Evolutionary conservation across 257 asterid species (phyloP).

Genomic region (Fraxinus cuspidata): DNA sequence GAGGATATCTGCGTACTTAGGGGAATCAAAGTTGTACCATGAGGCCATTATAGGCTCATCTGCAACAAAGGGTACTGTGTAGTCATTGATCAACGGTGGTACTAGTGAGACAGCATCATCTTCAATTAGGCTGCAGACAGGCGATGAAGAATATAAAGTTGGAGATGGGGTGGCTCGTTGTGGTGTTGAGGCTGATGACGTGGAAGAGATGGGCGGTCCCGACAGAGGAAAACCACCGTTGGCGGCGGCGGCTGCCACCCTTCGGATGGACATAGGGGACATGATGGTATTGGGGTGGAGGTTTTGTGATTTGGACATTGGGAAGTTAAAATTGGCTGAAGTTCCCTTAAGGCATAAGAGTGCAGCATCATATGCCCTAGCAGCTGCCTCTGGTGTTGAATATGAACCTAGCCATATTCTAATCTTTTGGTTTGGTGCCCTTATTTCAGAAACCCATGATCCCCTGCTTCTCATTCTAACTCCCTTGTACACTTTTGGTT

Average conservation of each 20-base stretch:
- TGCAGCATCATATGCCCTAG: slow-evolving; percentile 55
- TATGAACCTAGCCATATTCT: slow-evolving; percentile 54
- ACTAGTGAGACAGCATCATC: neutral
- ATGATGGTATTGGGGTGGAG: slow-evolving; percentile 1
- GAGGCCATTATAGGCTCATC: slow-evolving; percentile 11
- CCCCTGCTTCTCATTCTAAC: slow-evolving; percentile 25
- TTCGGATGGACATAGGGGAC: slow-evolving; percentile 51
- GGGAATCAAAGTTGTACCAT: slow-evolving; percentile 50
- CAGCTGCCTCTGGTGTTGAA: slow-evolving; percentile 20
- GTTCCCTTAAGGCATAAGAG: slow-evolving; percentile 45
- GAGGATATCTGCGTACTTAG: slow-evolving; percentile 41
- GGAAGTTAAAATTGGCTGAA: slow-evolving; percentile 43
- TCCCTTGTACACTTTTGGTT: slow-evolving; percentile 33
- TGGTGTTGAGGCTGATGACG: neutral
- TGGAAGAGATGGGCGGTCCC: neutral
- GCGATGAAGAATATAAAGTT: slow-evolving; percentile 17
- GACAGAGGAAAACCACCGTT: neutral
- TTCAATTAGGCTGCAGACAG: slow-evolving; percentile 12
- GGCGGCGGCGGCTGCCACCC: slow-evolving; percentile 35
- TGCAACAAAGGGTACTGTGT: neutral
- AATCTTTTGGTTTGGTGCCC: slow-evolving; percentile 53
- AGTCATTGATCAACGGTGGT: neutral
- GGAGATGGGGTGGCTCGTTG: neutral
- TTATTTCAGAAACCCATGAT: slow-evolving; percentile 49
- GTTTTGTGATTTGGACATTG: slow-evolving; percentile 6